Percentiles rank a stretch among this genome's conserved stretches.
Conservation (phyloP, 1,284 basidiomycete species). For the Ceratobasidium sp. region DNA sequence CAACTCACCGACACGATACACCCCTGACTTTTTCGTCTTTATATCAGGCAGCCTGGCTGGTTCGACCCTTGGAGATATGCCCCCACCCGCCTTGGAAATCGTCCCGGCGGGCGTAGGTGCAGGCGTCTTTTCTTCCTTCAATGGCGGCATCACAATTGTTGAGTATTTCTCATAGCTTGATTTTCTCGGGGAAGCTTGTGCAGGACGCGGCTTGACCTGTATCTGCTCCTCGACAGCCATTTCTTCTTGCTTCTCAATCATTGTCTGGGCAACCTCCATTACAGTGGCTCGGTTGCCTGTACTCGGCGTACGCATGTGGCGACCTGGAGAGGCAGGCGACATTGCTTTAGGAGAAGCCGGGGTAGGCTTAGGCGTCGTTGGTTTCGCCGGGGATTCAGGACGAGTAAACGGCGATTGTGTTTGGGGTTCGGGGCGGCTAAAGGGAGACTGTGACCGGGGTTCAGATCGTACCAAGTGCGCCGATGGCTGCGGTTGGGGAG, state of each 20-base stretch:
- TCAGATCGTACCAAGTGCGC: background rate
- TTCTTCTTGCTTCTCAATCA: conserved; percentile 52
- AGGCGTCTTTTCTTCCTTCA: conserved; percentile 72
- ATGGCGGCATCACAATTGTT: conserved; percentile 64
- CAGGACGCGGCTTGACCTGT: background rate
- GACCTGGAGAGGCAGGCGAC: conserved; percentile 42
- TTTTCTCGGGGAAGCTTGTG: conserved; percentile 51
- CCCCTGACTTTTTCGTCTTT: background rate
- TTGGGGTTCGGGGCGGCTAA: background rate
- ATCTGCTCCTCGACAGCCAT: background rate
- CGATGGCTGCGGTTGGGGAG: conserved; percentile 42
- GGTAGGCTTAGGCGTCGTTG: conserved; percentile 16
- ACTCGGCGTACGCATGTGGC: conserved; percentile 66
- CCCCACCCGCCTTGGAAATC: conserved; percentile 11
- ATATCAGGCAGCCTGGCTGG: background rate
- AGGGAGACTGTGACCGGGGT: too few relatives aligned
- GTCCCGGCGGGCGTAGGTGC: conserved; percentile 57
- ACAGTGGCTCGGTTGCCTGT: conserved; percentile 72
- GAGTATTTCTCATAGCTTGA: conserved; percentile 73
- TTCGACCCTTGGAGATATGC: background rate
- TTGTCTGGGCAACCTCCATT: conserved; percentile 76
- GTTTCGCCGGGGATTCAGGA: conserved; percentile 22
- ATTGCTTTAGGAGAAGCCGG: background rate
- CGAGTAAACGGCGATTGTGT: conserved; percentile 3
- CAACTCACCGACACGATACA: conserved; percentile 27